Percentiles rank a stretch among this genome's conserved stretches.
Evolutionary conservation across 2,329 filamentous ascomycete species (phyloP).

Genomic region (Diaporthe ilicicola): DNA sequence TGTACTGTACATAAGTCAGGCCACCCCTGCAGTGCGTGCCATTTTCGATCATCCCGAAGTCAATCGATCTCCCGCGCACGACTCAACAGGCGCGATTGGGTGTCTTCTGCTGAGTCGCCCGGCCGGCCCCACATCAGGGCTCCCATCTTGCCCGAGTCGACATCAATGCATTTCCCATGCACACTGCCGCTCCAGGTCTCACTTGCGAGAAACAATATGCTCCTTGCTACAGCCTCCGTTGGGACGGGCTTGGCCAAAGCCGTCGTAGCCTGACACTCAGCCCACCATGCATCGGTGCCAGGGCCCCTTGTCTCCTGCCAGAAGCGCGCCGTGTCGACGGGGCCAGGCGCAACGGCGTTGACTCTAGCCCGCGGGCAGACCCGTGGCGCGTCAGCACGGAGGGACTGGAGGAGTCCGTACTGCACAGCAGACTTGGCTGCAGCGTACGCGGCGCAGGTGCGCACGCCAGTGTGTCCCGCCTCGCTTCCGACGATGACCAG

Average conservation of each 20-base stretch:
- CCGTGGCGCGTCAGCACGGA: not conserved
- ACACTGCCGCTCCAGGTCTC: conserved; percentile 6
- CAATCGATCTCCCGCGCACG: not conserved
- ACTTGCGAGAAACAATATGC: conserved; percentile 13
- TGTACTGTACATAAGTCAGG: no score
- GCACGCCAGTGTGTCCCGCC: conserved; percentile 13
- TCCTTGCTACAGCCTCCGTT: conserved; percentile 1
- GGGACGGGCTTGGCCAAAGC: not conserved
- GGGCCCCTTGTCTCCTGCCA: not conserved
- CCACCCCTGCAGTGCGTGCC: no score
- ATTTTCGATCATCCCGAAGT: no score
- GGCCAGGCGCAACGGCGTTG: conserved; percentile 1
- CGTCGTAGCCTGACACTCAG: conserved; percentile 8
- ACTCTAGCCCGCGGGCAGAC: not conserved
- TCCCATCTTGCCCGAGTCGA: conserved; percentile 16
- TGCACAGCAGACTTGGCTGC: conserved; percentile 18
- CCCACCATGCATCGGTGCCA: conserved; percentile 3
- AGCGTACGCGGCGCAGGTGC: conserved; percentile 7
- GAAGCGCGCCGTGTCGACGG: conserved; percentile 6
- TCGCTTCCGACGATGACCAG: conserved; percentile 1
- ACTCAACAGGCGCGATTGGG: not conserved
- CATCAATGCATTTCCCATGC: conserved; percentile 1
- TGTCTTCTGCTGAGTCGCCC: not conserved
- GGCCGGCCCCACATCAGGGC: conserved; percentile 6
- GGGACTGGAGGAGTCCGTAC: conserved; percentile 6